Evolutionary conservation across 495 filamentous ascomycete genomes (phyloP).

Genomic region (Aspergillus affinis): DNA sequence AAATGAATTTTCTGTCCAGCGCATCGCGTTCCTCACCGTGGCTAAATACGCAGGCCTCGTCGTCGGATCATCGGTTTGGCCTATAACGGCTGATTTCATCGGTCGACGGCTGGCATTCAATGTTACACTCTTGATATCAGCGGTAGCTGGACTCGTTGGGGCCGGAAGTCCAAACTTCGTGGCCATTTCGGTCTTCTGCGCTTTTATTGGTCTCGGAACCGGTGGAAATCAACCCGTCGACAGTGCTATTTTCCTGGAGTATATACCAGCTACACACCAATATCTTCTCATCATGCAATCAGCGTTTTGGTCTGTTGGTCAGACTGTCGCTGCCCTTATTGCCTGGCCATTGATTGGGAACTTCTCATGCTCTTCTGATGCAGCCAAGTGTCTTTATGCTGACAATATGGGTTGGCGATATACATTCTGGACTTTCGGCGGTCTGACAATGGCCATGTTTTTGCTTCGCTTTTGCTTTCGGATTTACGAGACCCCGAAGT

Average conservation of each 20-base stretch:
- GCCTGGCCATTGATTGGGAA: constrained; percentile 49
- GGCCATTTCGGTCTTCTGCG: constrained; percentile 47
- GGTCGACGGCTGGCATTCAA: constrained; percentile 56
- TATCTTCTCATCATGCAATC: constrained; percentile 52
- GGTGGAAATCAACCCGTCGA: constrained; percentile 72
- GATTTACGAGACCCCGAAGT: constrained; percentile 71
- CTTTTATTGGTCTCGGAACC: constrained; percentile 47
- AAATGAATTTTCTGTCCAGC: no score
- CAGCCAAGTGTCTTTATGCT: constrained; percentile 39
- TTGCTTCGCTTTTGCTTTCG: constrained; percentile 65
- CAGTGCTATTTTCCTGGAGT: constrained; percentile 59
- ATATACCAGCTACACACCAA: constrained; percentile 44
- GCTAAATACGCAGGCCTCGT: constrained; percentile 58
- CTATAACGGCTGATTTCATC: constrained; percentile 53
- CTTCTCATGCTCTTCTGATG: constrained; percentile 32
- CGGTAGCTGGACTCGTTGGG: constrained; percentile 50
- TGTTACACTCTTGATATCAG: constrained; percentile 46
- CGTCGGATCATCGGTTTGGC: constrained; percentile 55
- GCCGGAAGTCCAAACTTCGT: constrained; percentile 50
- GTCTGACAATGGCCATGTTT: constrained; percentile 65
- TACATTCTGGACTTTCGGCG: constrained; percentile 57
- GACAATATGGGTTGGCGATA: constrained; percentile 59
- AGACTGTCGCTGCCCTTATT: constrained; percentile 36
- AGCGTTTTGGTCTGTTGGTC: constrained; percentile 48
- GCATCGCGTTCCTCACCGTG: constrained; percentile 46